Evolutionary conservation across 139 green algal species (phyloP), one percentile per base, ranked within the genome.

Genomic region (Diplosphaera chodatii): DNA sequence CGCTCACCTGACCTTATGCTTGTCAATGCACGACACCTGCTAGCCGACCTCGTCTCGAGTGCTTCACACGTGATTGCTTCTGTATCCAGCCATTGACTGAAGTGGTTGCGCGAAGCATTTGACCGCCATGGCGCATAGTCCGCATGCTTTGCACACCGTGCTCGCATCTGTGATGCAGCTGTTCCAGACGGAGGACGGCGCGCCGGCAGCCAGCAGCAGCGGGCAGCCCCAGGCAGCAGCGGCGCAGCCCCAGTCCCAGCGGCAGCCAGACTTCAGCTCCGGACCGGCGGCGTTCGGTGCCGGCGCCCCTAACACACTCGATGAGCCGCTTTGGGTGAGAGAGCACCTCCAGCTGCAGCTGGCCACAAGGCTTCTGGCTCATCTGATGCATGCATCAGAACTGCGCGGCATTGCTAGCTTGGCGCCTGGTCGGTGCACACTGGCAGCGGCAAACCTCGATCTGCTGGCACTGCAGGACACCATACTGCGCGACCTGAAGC

Each of bases 301-400:
- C 70, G 25, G 16, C 48, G 48, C 37, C 3, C 40, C 66, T 1
- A 94, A 89, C 77, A 98, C 93, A 0, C 83, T 98, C n/a, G 91
- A 97, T 56, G 94, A 99, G 78, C 84, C 90, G 0, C 77, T 99
- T 0, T 91, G 75, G 76, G 77, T 86, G 29, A 99, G 94, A 0
- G 13, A 8, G 13, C 37, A 13, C 37, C 37, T 48, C n/a, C n/a
- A n/a, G n/a, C n/a, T n/a, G n/a, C n/a, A n/a, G n/a, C n/a, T n/a
- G n/a, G n/a, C n/a, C n/a, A n/a, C n/a, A n/a, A n/a, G n/a, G n/a
- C n/a, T n/a, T n/a, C n/a, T n/a, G n/a, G n/a, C n/a, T n/a, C n/a
- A n/a, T n/a, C n/a, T n/a, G n/a, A n/a, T n/a, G n/a, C n/a, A n/a
- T n/a, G 10, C 37, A 48, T 8, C 10, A 48, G 37, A 48, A 8